A percentile compares a stretch with the other conserved stretches of the same genome.
Conservation (phyloP, 169 alveolate genomes). For the Pseudocohnilembus persalinus region DNA sequence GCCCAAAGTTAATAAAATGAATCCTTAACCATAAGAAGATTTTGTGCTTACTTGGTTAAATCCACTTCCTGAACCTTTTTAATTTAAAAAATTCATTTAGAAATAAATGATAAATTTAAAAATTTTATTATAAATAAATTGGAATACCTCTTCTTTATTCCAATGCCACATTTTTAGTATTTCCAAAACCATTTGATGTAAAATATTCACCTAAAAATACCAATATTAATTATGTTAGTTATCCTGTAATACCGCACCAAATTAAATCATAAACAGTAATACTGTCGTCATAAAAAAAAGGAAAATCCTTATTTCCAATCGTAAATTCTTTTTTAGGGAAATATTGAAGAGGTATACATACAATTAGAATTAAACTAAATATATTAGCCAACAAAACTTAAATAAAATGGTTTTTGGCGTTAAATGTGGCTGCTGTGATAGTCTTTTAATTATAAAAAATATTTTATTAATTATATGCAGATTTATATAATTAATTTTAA, state of each 20-base stretch:
- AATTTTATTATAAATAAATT: too few species aligned
- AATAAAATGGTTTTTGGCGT: not conserved
- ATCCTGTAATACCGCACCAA: not conserved
- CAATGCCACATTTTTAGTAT: not conserved
- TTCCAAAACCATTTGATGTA: not conserved
- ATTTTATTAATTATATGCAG: too few species aligned
- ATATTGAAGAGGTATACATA: not conserved
- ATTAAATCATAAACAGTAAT: not conserved
- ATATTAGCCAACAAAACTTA: not conserved
- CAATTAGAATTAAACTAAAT: too few species aligned
- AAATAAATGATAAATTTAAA: too few species aligned
- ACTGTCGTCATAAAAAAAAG: not conserved
- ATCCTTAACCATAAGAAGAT: not conserved
- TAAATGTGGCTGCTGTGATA: not conserved
- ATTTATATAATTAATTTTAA: too few species aligned
- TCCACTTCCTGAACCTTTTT: not conserved
- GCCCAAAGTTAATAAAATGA: not conserved
- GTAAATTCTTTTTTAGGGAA: not conserved
- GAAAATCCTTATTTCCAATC: not conserved
- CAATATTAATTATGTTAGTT: not conserved
- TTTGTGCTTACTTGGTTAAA: not conserved
- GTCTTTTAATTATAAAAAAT: too few species aligned
- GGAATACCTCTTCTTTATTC: not conserved
- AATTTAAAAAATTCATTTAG: too few species aligned
- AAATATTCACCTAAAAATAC: not conserved